Base-by-base conservation (phyloP, 192 early-diverging fungal genomes). In the Mortierella alpina region DNA sequence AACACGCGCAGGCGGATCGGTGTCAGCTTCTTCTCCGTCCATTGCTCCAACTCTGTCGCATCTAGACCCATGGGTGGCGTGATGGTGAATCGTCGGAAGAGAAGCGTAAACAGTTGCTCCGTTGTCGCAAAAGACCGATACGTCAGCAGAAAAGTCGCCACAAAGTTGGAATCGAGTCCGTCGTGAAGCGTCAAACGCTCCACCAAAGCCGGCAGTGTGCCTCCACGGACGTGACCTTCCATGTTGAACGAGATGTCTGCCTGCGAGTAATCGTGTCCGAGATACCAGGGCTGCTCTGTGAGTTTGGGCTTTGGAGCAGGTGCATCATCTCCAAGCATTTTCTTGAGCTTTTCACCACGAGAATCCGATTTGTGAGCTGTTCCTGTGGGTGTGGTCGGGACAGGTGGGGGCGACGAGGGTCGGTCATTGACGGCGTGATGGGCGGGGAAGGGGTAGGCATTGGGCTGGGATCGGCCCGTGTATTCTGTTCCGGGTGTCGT, bases 151-250 rank as follows among this genome's bases (percentile, higher is more conserved):
- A 99, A 98, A 0, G 96, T 94, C 40, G 87, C 88, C 45, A 90
- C 92, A 84, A 95, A 98, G 79, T 91, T 92, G 56, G 90, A 79
- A 61, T 99, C 96, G 9, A 86, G 67, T 15, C 90, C 89, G 68
- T 98, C 95, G 63, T 98, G 97, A 14, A 95, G 83, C 7, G 96
- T 98, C 70, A 98, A 87, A 15, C 96, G 88, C 82, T 97, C 96
- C 5, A 96, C 87, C 17, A 98, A 85, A 42, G 95, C 96, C 12
- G 77, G 66, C 52, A 98, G 86, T 12, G 96, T 98, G 45, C 95
- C 97, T 57, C 96, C 97, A 74, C 93, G 94, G 41, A 98, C 95
- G 66, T 91, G 85, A 10, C 93, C 94, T 66, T 98, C 97, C 85
- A 88, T 90, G 79, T 94, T 94, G 75, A 95, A 92, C 9, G 93